These are phyloP conservation scores for Fusarium sp. DNA, from an alignment of 2,329 filamentous ascomycete genomes.

Conservation along the genomic window DNA sequence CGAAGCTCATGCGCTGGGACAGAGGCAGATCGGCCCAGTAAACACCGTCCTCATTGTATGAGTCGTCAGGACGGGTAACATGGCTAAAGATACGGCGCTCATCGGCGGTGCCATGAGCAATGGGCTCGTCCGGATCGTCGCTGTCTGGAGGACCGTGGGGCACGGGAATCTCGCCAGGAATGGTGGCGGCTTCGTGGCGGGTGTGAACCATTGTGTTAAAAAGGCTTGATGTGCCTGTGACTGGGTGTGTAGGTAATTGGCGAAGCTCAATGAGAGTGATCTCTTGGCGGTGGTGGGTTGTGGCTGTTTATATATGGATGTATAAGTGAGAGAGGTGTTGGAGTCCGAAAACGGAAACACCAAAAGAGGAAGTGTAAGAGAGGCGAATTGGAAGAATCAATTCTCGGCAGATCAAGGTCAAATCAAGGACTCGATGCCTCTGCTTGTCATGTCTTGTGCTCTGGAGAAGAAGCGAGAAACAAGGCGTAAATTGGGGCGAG, in stretches of 20 bases:
- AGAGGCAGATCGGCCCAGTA: conserved; percentile 94
- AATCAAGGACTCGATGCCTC: conserved; percentile 18
- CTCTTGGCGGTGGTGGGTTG: background rate
- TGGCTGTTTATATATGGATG: background rate
- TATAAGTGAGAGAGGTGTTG: conserved; percentile 5
- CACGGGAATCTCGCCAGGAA: conserved; percentile 64
- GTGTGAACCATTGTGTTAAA: conserved; percentile 41
- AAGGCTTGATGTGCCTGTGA: conserved; percentile 8
- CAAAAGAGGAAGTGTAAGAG: conserved; percentile 18
- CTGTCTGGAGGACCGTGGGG: conserved; percentile 61
- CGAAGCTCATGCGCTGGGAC: conserved; percentile 76
- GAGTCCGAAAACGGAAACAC: conserved; percentile 17
- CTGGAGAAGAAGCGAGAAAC: conserved; percentile 10
- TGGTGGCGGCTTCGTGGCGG: conserved; percentile 49
- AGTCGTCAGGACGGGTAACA: conserved; percentile 88
- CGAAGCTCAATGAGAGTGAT: conserved; percentile 1
- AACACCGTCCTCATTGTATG: conserved; percentile 81
- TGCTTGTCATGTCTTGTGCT: conserved; percentile 12
- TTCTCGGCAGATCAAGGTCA: conserved; percentile 6
- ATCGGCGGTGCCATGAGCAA: conserved; percentile 55
- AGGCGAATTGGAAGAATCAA: conserved; percentile 14
- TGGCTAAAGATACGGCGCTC: conserved; percentile 76
- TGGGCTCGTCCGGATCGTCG: conserved; percentile 60
- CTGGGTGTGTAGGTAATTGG: background rate
- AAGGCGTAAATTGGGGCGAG: conserved; percentile 18